Percentiles rank a stretch among this genome's conserved stretches.
These are phyloP conservation scores for Begonia fuchsioides DNA, from an alignment of 306 rosid genomes.

Conservation along the genomic window DNA sequence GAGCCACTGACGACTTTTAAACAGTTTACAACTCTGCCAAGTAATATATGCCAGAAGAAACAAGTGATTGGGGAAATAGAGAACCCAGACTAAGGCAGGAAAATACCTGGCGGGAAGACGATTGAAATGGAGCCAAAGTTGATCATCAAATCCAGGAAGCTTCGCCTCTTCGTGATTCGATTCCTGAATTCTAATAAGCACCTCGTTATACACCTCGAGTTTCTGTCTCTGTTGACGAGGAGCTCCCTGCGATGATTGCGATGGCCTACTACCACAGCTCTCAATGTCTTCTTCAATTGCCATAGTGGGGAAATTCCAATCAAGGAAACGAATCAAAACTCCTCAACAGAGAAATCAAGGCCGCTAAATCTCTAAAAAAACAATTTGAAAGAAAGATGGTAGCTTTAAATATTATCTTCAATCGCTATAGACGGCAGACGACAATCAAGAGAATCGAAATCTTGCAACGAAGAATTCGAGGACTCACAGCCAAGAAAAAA, in stretches of 20 bases:
- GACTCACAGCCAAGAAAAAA: no score
- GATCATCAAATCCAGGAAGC: slow-evolving; percentile 86
- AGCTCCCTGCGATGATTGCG: slow-evolving; percentile 34
- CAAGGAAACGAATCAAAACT: slow-evolving; percentile 3
- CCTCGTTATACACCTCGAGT: slow-evolving; percentile 73
- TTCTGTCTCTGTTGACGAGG: slow-evolving; percentile 60
- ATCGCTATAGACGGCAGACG: no score
- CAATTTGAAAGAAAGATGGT: no score
- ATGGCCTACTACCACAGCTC: slow-evolving; percentile 80
- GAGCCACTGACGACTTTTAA: no score
- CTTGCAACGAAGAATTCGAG: no score
- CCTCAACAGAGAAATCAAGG: slow-evolving; percentile 1
- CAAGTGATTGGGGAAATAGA: not conserved
- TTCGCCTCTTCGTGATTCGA: slow-evolving; percentile 46
- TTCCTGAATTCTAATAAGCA: slow-evolving; percentile 69
- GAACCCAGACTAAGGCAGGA: slow-evolving; percentile 9
- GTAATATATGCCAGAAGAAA: no score
- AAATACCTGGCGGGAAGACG: slow-evolving; percentile 84
- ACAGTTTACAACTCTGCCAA: no score
- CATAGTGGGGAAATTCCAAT: slow-evolving; percentile 20
- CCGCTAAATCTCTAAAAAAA: not conserved
- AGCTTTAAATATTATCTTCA: no score
- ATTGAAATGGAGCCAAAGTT: slow-evolving; percentile 88
- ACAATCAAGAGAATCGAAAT: no score
- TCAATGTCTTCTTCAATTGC: slow-evolving; percentile 72